A percentile compares a stretch with the other conserved stretches of the same genome.
These are phyloP conservation scores for Boletus insuetus DNA, from an alignment of 768 basidiomycete species.

Conservation along the genomic window DNA sequence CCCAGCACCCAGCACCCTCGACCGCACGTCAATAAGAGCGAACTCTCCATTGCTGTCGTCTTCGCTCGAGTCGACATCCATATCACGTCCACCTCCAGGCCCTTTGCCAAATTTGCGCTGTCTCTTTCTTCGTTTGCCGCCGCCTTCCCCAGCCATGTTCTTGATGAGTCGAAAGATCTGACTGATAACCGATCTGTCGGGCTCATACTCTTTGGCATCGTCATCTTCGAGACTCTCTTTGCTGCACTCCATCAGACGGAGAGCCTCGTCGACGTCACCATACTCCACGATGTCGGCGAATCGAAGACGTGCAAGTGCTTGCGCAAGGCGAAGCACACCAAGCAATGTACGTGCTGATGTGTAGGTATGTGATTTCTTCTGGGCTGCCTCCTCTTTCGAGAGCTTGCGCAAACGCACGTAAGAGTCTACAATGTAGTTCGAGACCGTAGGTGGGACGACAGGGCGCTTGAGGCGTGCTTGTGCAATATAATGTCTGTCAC, in stretches of 20 bases:
- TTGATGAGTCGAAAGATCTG: constrained; percentile 92
- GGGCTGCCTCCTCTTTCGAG: constrained; percentile 85
- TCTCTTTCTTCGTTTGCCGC: constrained; percentile 39
- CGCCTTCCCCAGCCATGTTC: constrained; percentile 61
- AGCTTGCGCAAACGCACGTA: constrained; percentile 94
- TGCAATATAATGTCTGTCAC: constrained; percentile 87
- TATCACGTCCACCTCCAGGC: constrained; percentile 66
- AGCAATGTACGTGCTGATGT: constrained; percentile 95
- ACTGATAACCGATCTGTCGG: constrained; percentile 75
- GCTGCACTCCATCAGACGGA: constrained; percentile 95
- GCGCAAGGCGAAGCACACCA: constrained; percentile 89
- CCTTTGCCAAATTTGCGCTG: constrained; percentile 63
- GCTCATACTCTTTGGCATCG: constrained; percentile 61
- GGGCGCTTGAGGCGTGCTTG: constrained; percentile 85
- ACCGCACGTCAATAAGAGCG: constrained; percentile 83
- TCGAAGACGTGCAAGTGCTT: constrained; percentile 90
- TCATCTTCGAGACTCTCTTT: constrained; percentile 89
- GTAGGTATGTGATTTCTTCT: constrained; percentile 88
- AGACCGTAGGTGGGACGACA: constrained; percentile 83
- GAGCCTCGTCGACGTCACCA: constrained; percentile 92
- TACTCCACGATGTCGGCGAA: constrained; percentile 78
- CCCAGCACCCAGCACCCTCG: constrained; percentile 79
- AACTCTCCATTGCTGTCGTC: constrained; percentile 71
- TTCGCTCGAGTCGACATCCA: constrained; percentile 66
- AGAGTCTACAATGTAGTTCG: constrained; percentile 90